These are phyloP conservation scores for Oryza meridionalis DNA, from an alignment of 176 grass and related monocot genomes.

Conservation along the genomic window DNA sequence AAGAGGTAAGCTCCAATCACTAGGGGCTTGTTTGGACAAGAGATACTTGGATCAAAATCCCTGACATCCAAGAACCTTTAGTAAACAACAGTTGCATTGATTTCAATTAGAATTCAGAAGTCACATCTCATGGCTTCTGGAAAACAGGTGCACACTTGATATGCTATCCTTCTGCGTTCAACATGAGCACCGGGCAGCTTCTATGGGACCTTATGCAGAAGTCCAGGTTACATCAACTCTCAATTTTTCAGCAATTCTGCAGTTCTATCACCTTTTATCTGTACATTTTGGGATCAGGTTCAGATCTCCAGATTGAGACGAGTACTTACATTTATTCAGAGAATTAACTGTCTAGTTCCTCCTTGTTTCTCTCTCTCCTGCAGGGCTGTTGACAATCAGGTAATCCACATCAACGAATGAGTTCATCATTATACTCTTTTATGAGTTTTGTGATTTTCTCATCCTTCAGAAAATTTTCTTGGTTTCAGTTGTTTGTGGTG, in stretches of 20 bases:
- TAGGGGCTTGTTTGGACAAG: background rate
- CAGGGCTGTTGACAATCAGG: conserved; percentile 79
- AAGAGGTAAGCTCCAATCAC: conserved; percentile 46
- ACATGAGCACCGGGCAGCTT: conserved; percentile 67
- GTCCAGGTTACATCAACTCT: conserved; percentile 52
- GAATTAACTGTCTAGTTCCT: background rate
- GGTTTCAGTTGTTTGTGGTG: conserved; percentile 57
- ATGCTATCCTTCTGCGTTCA: conserved; percentile 75
- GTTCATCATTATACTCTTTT: background rate
- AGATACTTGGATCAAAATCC: background rate
- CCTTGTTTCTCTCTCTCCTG: background rate
- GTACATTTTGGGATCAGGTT: background rate
- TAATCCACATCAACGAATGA: conserved; percentile 8
- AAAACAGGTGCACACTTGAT: conserved; percentile 61
- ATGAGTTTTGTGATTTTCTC: background rate
- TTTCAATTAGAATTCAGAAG: background rate
- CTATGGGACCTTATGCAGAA: conserved; percentile 86
- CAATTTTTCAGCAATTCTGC: background rate
- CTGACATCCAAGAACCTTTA: background rate
- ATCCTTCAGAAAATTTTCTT: background rate
- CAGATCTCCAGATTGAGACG: background rate
- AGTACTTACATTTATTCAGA: background rate
- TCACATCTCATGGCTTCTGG: background rate
- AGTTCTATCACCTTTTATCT: background rate
- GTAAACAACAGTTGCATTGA: background rate